Evolutionary conservation across 2,329 filamentous ascomycete species (phyloP).

Genomic region (Aspergillus caelatus): DNA sequence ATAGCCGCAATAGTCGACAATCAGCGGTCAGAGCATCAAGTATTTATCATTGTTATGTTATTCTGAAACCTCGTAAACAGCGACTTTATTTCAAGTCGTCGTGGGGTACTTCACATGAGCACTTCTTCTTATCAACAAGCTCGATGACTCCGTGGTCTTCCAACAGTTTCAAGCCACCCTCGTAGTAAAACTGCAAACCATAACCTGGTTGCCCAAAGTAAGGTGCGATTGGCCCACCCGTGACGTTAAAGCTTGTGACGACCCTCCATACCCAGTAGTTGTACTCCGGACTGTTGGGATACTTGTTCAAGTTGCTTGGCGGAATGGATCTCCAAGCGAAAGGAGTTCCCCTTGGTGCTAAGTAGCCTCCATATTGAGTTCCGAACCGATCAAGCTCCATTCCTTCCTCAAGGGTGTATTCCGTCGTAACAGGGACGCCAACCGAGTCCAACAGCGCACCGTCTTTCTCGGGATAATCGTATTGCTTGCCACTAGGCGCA

Average conservation of each 20-base stretch:
- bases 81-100: neutral
- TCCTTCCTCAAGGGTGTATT: slow-evolving; percentile 44
- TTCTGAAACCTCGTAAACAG: neutral
- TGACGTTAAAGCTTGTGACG: slow-evolving; percentile 41
- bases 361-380: slow-evolving; percentile 47
- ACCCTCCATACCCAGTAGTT: slow-evolving; percentile 56
- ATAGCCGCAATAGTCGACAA: neutral
- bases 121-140: neutral
- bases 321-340: slow-evolving; percentile 53
- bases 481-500: slow-evolving; percentile 11
- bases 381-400: slow-evolving; percentile 55
- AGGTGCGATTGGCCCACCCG: slow-evolving; percentile 50
- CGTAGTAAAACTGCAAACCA: neutral
- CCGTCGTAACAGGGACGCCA: slow-evolving; percentile 44
- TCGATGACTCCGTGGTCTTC: neutral
- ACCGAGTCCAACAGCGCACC: slow-evolving; percentile 47
- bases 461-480: slow-evolving; percentile 45
- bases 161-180: neutral
- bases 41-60: neutral
- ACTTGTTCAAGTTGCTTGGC: slow-evolving; percentile 49
- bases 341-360: slow-evolving; percentile 49
- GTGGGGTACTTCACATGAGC: neutral
- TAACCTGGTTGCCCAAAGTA: slow-evolving; percentile 56
- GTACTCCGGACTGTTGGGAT: slow-evolving; percentile 44
- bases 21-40: neutral